Evolutionary conservation across 2,329 filamentous ascomycete species (phyloP).

Genomic region (Penicillium sp.): DNA sequence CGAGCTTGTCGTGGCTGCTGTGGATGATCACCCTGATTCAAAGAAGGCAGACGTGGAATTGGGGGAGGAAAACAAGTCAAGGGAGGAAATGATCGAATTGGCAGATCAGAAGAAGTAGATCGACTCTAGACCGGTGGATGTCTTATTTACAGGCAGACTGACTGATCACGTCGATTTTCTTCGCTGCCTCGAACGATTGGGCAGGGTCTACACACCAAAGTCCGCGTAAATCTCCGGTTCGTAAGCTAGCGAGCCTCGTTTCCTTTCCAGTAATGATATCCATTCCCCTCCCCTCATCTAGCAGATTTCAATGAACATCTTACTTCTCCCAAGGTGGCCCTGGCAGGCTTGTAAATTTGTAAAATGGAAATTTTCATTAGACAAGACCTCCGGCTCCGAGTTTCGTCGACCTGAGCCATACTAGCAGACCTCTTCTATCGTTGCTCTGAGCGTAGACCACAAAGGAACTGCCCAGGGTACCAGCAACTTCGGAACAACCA

Average conservation of each 20-base stretch:
- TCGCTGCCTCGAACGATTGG: conserved; percentile 38
- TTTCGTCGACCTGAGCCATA: conserved; percentile 54
- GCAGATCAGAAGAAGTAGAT: conserved; percentile 21
- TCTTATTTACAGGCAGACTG: conserved; percentile 30
- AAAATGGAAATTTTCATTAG: conserved; percentile 54
- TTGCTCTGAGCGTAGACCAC: conserved; percentile 60
- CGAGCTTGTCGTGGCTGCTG: conserved; percentile 59
- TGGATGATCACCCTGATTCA: conserved; percentile 20
- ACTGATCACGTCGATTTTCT: conserved; percentile 42
- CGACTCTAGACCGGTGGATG: neutral
- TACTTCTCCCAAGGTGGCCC: conserved; percentile 48
- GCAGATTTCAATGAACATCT: conserved; percentile 42
- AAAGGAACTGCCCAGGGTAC: conserved; percentile 58
- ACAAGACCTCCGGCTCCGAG: conserved; percentile 57
- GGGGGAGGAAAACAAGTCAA: conserved; percentile 30
- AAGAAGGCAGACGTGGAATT: conserved; percentile 31
- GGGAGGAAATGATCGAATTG: conserved; percentile 26
- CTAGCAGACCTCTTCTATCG: conserved; percentile 60
- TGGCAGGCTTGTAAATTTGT: conserved; percentile 39
- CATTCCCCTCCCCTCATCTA: conserved; percentile 34
- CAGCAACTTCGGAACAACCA: neutral
- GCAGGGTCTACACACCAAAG: conserved; percentile 37
- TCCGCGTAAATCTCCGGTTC: conserved; percentile 31
- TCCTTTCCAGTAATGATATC: conserved; percentile 18
- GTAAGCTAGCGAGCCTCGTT: neutral